Evolutionary conservation across 345 rosid species (phyloP), one percentile per base, ranked within the genome.

Genomic region (Eucalyptus shirleyi): DNA sequence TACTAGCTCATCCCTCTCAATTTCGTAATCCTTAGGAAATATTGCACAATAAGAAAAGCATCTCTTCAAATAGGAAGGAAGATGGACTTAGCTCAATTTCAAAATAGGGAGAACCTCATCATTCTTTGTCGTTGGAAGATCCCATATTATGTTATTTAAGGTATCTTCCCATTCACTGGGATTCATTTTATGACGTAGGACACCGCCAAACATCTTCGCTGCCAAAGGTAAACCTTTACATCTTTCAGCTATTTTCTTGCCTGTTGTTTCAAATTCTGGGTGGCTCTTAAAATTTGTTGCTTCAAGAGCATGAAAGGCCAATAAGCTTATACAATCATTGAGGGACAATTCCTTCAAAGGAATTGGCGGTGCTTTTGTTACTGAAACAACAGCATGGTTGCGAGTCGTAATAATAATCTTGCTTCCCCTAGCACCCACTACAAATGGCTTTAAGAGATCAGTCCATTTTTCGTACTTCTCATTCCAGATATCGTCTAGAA

Each of bases 51-150:
- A 65, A 15, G 37, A 17, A 65, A 65, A 65, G 2, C 37, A 65
- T 65, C 77, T 65, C 77, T 65, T 65, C 37, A 65, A 65, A 65
- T 65, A 65, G 9, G 77, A 14, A n/a, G 40, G 77, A n/a, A 65
- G 77, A 65, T 65, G 40, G 40, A 30, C 40, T 1, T 67, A 67
- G 21, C 77, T 65, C 11, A 65, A n/a, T 65, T 15, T 65, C 37
- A 65, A 0, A 65, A n/a, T 9, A 7, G 37, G 37, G 11, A 65
- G 77, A n/a, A 65, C 77, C 32, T 62, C 34, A 30, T n/a, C 37
- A 7, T n/a, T 65, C 9, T n/a, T 4, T 15, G 1, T 3, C 0
- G 3, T 65, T 4, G 37, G 37, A 65, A 65, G 37, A 65, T 30
- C 77, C 77, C 77, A 4, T 28, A 30, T 65, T n/a, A 4, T 0